These are phyloP conservation scores for Scleroderma bovista DNA, from an alignment of 768 basidiomycete species.

Conservation along the genomic window DNA sequence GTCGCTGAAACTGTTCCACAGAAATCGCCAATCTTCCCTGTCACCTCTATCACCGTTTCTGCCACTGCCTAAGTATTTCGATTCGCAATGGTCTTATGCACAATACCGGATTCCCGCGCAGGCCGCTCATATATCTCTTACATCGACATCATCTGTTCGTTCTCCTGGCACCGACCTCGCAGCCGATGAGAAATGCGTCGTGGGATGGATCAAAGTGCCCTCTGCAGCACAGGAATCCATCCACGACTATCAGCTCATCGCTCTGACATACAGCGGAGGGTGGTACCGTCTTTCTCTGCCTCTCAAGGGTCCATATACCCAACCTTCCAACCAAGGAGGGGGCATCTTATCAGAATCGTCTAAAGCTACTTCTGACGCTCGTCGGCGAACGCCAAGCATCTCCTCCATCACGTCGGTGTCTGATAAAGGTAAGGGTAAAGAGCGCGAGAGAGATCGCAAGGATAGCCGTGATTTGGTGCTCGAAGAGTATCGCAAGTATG, in stretches of 20 bases:
- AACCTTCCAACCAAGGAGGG: constrained; percentile 8
- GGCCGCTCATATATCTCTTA: constrained; percentile 74
- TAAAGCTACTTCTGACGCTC: constrained; percentile 32
- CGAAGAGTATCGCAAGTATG: constrained; percentile 76
- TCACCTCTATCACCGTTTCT: constrained; percentile 76
- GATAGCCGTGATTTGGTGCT: constrained; percentile 63
- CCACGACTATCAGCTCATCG: constrained; percentile 70
- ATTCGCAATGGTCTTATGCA: constrained; percentile 95
- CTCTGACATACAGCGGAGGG: constrained; percentile 83
- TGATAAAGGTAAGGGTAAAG: constrained; percentile 52
- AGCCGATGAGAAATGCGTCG: constrained; percentile 81
- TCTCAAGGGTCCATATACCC: constrained; percentile 16
- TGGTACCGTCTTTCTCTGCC: constrained; percentile 85
- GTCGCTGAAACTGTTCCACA: constrained; percentile 24
- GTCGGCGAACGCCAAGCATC: constrained; percentile 48
- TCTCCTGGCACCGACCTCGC: constrained; percentile 54
- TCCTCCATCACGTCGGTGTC: constrained; percentile 45
- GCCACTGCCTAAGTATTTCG: constrained; percentile 84
- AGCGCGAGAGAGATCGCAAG: constrained; percentile 49
- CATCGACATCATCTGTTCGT: constrained; percentile 53
- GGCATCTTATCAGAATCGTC: constrained; percentile 34
- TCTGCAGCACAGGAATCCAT: constrained; percentile 29
- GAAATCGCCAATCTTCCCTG: constrained; percentile 81
- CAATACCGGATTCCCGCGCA: constrained; percentile 86
- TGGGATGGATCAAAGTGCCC: constrained; percentile 72